Evolutionary conservation across 1,284 basidiomycete species (phyloP), one percentile per base, ranked within the genome.

Genomic region (Phlebopus sp.): DNA sequence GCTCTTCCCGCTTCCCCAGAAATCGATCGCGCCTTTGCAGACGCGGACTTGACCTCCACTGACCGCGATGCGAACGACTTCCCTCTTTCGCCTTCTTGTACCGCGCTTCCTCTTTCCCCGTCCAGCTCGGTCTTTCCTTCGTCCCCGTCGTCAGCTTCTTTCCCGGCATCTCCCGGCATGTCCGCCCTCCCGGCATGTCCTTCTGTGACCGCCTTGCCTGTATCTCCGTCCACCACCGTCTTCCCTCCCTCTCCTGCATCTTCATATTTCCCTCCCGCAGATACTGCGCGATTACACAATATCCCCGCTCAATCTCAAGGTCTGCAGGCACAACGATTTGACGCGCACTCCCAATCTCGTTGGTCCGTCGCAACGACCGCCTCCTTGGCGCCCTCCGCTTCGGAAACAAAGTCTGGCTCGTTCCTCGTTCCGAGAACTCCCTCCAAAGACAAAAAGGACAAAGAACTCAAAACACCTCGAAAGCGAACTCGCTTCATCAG

Each of bases 401-500:
- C 44, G 4, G 62, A 64, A 18, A 40, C 50, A 0, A 61, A 41
- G 23, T 29, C 40, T 0, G 36, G 21, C 3, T 38, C 42, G 0
- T 34, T 42, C n/a, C 18, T 44, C 11, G 37, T 18, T 14, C 47
- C 52, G 1, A 52, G 43, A 34, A 45, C 51, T 0, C 34, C 51
- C 0, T 46, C 53, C 9, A 57, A 44, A 34, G 47, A 42, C 1
- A 66, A 59, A 21, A 64, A 61, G 14, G 39, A 48, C 25, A 65
- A 64, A 47, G 2, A 19, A 4, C 3, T 50, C 5, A 68, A 67
- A 40, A 51, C 57, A 0, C 63, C 64, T 5, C 62, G 52, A 36
- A 68, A 68, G 37, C 62, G 62, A 9, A 17, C 64, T 0, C 63
- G 66, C n/a, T 65, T 64, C 42, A 62, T 68, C 27, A 66, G 57